A percentile compares a stretch with the other conserved stretches of the same genome.
These are phyloP conservation scores for Cladosporium phlei DNA, from an alignment of 2,329 filamentous ascomycete species.

Conservation along the genomic window DNA sequence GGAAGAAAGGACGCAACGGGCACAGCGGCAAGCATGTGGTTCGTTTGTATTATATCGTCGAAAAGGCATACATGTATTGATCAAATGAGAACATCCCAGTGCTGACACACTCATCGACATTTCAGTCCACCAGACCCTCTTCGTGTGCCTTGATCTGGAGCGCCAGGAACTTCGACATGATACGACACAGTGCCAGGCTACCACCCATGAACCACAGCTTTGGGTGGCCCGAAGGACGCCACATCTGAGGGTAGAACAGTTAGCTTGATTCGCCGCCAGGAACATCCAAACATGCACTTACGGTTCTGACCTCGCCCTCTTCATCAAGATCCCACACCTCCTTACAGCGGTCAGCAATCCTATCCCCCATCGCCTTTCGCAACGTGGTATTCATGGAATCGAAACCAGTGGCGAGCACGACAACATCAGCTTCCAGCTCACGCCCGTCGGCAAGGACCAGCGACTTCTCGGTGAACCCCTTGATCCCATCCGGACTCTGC, in stretches of 20 bases:
- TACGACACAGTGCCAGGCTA: slow-evolving; percentile 33
- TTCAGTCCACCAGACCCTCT: slow-evolving; percentile 29
- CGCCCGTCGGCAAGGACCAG: slow-evolving; percentile 47
- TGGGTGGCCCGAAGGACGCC: slow-evolving; percentile 37
- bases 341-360: slow-evolving; percentile 53
- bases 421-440: slow-evolving; percentile 56
- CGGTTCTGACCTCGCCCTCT: slow-evolving; percentile 33
- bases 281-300: slow-evolving; percentile 15
- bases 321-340: slow-evolving; percentile 44
- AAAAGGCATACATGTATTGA: no score
- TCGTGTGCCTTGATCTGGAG: slow-evolving; percentile 39
- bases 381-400: slow-evolving; percentile 64
- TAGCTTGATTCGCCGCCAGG: not conserved
- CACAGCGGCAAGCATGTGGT: no score
- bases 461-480: slow-evolving; percentile 45
- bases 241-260: slow-evolving; percentile 27
- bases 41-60: no score
- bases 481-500: slow-evolving; percentile 43
- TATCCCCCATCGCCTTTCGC: slow-evolving; percentile 57
- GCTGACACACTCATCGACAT: no score
- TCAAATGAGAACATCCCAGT: no score
- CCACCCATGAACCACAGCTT: slow-evolving; percentile 40
- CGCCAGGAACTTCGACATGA: slow-evolving; percentile 35
- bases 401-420: slow-evolving; percentile 54
- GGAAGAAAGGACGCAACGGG: no score